Evolutionary conservation across 2,329 filamentous ascomycete species (phyloP).

Genomic region (Zalaria obscura): DNA sequence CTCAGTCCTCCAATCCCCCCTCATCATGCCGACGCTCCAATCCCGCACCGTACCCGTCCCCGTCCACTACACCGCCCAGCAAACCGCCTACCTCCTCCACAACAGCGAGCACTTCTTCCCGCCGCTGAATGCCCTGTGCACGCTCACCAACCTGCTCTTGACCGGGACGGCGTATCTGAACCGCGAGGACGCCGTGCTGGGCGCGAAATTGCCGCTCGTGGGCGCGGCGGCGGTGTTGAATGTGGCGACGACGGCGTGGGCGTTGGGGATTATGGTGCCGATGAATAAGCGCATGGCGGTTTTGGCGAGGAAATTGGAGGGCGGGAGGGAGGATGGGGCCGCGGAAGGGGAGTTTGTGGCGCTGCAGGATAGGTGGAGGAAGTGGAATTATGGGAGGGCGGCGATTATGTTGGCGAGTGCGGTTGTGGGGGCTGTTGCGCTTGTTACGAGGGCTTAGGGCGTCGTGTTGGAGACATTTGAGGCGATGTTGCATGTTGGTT

Average conservation of each 20-base stretch:
- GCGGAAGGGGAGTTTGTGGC: conserved; percentile 15
- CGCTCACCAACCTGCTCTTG: conserved; percentile 15
- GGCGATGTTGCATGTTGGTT: too few species aligned
- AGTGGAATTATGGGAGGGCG: conserved; percentile 13
- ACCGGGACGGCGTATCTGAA: conserved; percentile 12
- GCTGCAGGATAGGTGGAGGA: conserved; percentile 14
- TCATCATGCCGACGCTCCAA: conserved; percentile 16
- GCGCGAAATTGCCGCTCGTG: conserved; percentile 13
- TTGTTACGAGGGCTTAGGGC: conserved; percentile 4
- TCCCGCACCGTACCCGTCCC: conserved; percentile 11
- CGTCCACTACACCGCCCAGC: conserved; percentile 12
- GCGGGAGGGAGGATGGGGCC: conserved; percentile 6
- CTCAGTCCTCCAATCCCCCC: conserved; percentile 17
- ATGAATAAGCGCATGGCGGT: conserved; percentile 16
- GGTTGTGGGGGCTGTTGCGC: conserved; percentile 3
- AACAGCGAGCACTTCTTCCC: conserved; percentile 18
- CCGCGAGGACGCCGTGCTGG: conserved; percentile 9
- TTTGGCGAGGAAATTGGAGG: conserved; percentile 10
- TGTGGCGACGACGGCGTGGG: conserved; percentile 15
- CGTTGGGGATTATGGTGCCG: conserved; percentile 16
- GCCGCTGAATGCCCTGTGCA: conserved; percentile 15
- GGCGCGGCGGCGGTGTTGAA: conserved; percentile 10
- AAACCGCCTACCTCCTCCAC: conserved; percentile 15
- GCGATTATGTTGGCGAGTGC: conserved; percentile 10
- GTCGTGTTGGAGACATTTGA: too few species aligned